Conservation (phyloP, 2,329 filamentous ascomycete genomes). For the Rosellinia necatrix region DNA sequence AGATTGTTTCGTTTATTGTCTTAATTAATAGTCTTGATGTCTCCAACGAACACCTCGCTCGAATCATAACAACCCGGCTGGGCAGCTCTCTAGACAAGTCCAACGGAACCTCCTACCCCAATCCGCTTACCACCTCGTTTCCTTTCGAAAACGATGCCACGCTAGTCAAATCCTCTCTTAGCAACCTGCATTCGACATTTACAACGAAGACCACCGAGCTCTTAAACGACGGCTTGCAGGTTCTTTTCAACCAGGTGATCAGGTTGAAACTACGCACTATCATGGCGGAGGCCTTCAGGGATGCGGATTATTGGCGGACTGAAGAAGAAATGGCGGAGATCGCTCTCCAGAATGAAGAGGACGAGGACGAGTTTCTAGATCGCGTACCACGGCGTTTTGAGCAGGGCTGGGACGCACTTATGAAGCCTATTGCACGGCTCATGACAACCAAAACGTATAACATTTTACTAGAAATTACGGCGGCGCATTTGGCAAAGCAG, state of each 20-base stretch:
- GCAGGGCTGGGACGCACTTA: constrained; percentile 81
- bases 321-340: constrained; percentile 64
- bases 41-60: constrained; percentile 84
- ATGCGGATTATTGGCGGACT: constrained; percentile 80
- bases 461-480: constrained; percentile 73
- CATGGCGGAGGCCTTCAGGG: constrained; percentile 85
- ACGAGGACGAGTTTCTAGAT: constrained; percentile 62
- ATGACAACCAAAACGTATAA: constrained; percentile 79
- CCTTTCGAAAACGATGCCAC: constrained; percentile 77
- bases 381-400: constrained; percentile 81
- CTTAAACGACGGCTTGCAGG: constrained; percentile 79
- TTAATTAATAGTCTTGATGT: constrained; percentile 96
- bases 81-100: constrained; percentile 47
- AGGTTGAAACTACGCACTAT: constrained; percentile 84
- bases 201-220: constrained; percentile 79
- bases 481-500: constrained; percentile 70
- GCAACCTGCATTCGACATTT: constrained; percentile 72
- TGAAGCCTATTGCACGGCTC: constrained; percentile 81
- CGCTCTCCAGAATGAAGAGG: constrained; percentile 57
- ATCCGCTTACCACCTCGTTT: constrained; percentile 68
- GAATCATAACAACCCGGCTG: constrained; percentile 77
- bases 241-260: constrained; percentile 85
- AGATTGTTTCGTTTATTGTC: constrained; percentile 86
- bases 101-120: constrained; percentile 44
- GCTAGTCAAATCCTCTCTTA: constrained; percentile 71